Base-by-base conservation (phyloP, 2,329 filamentous ascomycete species). In the Colletotrichum spinosum region DNA sequence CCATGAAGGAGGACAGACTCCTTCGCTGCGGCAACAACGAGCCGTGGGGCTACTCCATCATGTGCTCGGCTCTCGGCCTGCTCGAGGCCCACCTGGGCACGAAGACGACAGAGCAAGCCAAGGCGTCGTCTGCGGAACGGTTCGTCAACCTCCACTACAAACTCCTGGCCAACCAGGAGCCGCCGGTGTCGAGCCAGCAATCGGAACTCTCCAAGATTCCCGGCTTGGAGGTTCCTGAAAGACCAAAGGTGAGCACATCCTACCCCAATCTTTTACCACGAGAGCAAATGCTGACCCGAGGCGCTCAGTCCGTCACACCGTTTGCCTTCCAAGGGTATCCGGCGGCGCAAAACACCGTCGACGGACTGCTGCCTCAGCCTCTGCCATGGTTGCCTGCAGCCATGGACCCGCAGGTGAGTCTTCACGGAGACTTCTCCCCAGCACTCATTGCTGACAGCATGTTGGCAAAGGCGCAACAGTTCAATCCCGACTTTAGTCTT, bases 1-100 rank as follows among this genome's bases (percentile, higher is more conserved):
- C 77, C 51, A 85, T 89, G 80, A 88, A 88, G 72, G 86, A 88
- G 70, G 86, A 89, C 69, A 82, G 86, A 1, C 81, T 89, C 8
- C 73, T 89, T 33, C 79, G 86, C n/a, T 88, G 85, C 67, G 86
- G 86, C 13, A 88, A 88, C 76, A 87, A 88, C 70, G 87, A 89
- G 71, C 86, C 87, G 0, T 89, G 87, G 87, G 86, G 86, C 15
- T 88, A 88, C 73, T 86, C 84, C 60, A 88, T 88, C 72, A 87
- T 89, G 83, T 89, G 86, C 69, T 85, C 86, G 3, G 85, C 86
- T 1, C 79, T 84, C 34, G 87, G 86, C 3, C 78, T 89, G 9
- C 78, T 89, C 33, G 86, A 89, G 73, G 84, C 85, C 0, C 86
- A 89, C 66, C 77, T 89, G 12, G 85, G 84, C 35, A 82, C 82